These are phyloP conservation scores for Pyrenophora graminea DNA, from an alignment of 2,329 filamentous ascomycete species.

Conservation along the genomic window DNA sequence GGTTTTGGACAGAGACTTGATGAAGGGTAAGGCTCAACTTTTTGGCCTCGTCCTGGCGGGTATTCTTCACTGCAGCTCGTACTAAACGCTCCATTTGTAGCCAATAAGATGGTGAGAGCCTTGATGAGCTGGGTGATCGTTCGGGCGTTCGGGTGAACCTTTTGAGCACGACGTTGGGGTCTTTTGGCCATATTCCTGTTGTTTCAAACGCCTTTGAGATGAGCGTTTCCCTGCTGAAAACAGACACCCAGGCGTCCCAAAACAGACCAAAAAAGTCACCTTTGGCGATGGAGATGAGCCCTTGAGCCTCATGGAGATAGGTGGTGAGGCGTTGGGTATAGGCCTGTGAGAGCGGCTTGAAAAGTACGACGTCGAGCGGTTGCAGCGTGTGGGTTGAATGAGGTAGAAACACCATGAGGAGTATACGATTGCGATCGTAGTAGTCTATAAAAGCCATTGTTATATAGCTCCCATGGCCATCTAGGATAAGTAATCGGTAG, in stretches of 20 bases:
- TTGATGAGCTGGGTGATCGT: no score
- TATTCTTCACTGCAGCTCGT: background rate
- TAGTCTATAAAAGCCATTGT: background rate
- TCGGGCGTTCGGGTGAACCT: background rate
- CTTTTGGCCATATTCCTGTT: background rate
- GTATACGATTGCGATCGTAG: background rate
- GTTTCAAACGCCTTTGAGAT: background rate
- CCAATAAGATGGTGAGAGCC: background rate
- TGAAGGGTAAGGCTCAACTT: background rate
- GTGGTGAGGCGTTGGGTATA: background rate
- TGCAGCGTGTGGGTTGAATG: no score
- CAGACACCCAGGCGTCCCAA: background rate
- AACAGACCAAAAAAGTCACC: constrained; percentile 3
- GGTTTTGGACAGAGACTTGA: background rate
- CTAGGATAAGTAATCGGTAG: background rate
- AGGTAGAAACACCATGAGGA: background rate
- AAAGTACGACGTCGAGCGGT: background rate
- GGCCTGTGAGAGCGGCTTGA: background rate
- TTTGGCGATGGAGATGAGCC: background rate
- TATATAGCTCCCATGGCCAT: background rate
- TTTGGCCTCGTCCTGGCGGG: background rate
- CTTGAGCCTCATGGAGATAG: background rate
- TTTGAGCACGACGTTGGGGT: background rate
- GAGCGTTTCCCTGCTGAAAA: background rate
- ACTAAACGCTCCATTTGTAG: background rate